phyloP scores from a whole-genome alignment of 2,329 filamentous ascomycete genomes.

The Myriangium duriaei region DNA sequence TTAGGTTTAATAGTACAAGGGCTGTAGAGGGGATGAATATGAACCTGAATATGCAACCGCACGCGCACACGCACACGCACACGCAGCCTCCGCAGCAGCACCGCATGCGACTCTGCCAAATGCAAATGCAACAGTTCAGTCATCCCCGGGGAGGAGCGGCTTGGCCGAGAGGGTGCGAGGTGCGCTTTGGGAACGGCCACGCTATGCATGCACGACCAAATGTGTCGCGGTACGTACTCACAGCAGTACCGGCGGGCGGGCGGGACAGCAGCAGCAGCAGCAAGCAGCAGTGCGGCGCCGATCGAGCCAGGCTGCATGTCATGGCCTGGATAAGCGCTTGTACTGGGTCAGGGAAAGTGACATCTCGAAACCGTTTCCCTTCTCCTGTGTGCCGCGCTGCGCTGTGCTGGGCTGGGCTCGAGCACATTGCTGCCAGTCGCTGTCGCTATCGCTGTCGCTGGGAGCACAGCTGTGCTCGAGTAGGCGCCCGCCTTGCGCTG shows the following conservation, averaged over 20 bases:
- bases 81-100: too few species aligned
- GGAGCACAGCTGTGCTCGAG: too few species aligned
- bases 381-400: not conserved
- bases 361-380: not conserved
- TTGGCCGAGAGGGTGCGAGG: conserved; percentile 4
- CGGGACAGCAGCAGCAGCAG: too few species aligned
- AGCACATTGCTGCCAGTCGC: conserved; percentile 2
- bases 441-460: too few species aligned
- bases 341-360: conserved; percentile 4
- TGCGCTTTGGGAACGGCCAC: conserved; percentile 6
- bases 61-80: too few species aligned
- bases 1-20: conserved; percentile 20
- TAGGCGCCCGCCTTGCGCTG: too few species aligned
- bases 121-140: conserved; percentile 2
- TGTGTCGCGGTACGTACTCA: not conserved
- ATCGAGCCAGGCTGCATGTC: conserved; percentile 3
- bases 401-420: conserved; percentile 1
- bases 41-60: too few species aligned
- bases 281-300: too few species aligned
- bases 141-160: not conserved
- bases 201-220: conserved; percentile 7
- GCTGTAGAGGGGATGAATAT: conserved; percentile 13
- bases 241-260: conserved; percentile 1
- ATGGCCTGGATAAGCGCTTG: conserved; percentile 5
- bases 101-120: too few species aligned